phyloP scores from a whole-genome alignment of 2,329 filamentous ascomycete genomes.

The Cytospora paraplurivora region DNA sequence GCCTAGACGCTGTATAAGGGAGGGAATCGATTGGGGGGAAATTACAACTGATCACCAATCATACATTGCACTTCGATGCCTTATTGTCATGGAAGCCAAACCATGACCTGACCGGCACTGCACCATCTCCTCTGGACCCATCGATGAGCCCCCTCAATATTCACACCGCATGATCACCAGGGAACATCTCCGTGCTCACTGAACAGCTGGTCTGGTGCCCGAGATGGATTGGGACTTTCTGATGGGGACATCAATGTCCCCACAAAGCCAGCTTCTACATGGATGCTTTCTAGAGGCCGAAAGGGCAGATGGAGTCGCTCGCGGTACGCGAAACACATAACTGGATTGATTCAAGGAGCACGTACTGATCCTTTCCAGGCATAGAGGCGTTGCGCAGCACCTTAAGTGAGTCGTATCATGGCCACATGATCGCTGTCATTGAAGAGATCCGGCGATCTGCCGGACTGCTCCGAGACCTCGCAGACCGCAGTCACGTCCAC shows the following conservation, averaged over 20 bases:
- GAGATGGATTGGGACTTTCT: slow-evolving; percentile 25
- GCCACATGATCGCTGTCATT: slow-evolving; percentile 51
- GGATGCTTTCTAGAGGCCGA: slow-evolving; percentile 59
- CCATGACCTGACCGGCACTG: slow-evolving; percentile 6
- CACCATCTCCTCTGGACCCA: not conserved
- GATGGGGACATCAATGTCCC: slow-evolving; percentile 19
- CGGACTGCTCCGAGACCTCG: slow-evolving; percentile 54
- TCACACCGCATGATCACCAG: slow-evolving; percentile 1
- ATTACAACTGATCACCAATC: not conserved
- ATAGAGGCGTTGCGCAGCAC: slow-evolving; percentile 53
- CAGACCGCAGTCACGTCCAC: slow-evolving; percentile 56
- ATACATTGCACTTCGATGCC: not conserved
- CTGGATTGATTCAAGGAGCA: not conserved
- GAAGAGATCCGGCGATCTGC: slow-evolving; percentile 49
- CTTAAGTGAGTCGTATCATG: slow-evolving; percentile 47
- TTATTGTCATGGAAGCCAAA: slow-evolving; percentile 11
- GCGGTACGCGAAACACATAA: slow-evolving; percentile 5
- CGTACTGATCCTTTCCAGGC: slow-evolving; percentile 32
- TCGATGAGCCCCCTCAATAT: not conserved
- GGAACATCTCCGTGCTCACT: not conserved
- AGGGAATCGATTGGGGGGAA: not conserved
- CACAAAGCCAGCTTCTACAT: slow-evolving; percentile 44
- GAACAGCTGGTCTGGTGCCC: not conserved
- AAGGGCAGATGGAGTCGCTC: slow-evolving; percentile 50
- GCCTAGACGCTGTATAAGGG: not conserved